Evolutionary conservation across 2,329 filamentous ascomycete species (phyloP), one percentile per base, ranked within the genome.

Genomic region (Capronia americana): DNA sequence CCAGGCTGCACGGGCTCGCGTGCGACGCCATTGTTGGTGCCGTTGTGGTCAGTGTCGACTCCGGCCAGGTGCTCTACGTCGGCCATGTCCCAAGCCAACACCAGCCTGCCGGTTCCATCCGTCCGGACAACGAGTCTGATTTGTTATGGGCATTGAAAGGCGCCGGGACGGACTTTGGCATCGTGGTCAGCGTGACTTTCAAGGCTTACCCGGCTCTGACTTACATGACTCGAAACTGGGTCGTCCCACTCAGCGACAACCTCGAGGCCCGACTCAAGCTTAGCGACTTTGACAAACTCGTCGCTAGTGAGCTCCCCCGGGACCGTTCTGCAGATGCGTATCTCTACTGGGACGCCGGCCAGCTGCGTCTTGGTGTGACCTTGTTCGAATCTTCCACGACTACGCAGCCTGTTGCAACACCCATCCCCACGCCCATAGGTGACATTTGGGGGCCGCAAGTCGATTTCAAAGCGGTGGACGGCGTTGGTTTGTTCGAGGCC

Each of bases 1-100:
- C 83, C 41, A 79, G 87, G 65, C 62, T 80, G 8, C 75, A 87
- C 68, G 87, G 87, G 1, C 85, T 90, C 12, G 68, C 86, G 2
- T 88, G 85, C 69, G 87, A 90, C 69, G 74, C 82, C 53, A 84
- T 90, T 54, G 74, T 88, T n/a, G 87, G 87, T 68, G 87, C 84
- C 23, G 81, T 89, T 1, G 12, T 89, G 28, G 82, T 89, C 74
- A 83, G 82, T 69, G 80, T 86, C 61, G 72, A 77, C 0, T 81
- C 82, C 41, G 78, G 82, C 32, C 65, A 82, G 48, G 57, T 86
- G n/a, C 32, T 87, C 26, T 83, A 71, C 71, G 71, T 88, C 34
- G 87, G 87, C 26, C 12, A 68, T 65, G 84, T 88, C 50, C 86
- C 86, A 65, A 73, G 24, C 3, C 68, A 82, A 67, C 72, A 85